These are phyloP conservation scores for Drechslerella coelobrocha DNA, from an alignment of 2,329 filamentous ascomycete genomes.

Conservation along the genomic window DNA sequence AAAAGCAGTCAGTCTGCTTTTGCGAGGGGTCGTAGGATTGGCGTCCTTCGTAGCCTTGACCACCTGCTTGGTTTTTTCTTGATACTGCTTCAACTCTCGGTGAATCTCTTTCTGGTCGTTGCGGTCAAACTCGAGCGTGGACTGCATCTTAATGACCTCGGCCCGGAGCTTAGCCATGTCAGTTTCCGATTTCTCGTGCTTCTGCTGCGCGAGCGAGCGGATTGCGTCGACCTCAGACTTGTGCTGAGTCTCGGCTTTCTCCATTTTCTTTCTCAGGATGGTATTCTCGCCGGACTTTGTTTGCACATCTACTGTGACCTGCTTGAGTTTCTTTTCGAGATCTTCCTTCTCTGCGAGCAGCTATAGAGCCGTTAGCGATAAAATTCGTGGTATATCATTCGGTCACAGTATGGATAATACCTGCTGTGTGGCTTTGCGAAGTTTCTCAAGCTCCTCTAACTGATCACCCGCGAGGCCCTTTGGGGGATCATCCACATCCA, in stretches of 20 bases:
- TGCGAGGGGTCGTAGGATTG: constrained; percentile 20
- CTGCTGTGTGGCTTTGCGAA: constrained; percentile 32
- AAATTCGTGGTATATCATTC: neutral
- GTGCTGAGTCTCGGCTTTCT: constrained; percentile 34
- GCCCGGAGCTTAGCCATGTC: constrained; percentile 20
- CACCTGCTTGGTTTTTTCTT: constrained; percentile 25
- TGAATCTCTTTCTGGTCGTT: constrained; percentile 32
- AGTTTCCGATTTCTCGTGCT: constrained; percentile 29
- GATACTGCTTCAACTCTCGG: constrained; percentile 37
- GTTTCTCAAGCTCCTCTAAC: constrained; percentile 25
- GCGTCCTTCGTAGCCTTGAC: constrained; percentile 8
- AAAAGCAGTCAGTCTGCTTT: constrained; percentile 23
- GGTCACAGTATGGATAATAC: neutral
- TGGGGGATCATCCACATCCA: constrained; percentile 26
- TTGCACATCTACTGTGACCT: constrained; percentile 23
- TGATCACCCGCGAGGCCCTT: constrained; percentile 26
- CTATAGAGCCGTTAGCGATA: constrained; percentile 12
- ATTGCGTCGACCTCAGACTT: constrained; percentile 32
- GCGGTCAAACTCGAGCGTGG: constrained; percentile 29
- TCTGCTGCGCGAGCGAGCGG: constrained; percentile 26
- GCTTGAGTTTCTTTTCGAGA: constrained; percentile 38
- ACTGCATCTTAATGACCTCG: constrained; percentile 28
- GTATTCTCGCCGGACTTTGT: constrained; percentile 38
- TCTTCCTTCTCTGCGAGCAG: constrained; percentile 28
- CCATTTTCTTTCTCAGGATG: constrained; percentile 40